Evolutionary conservation across 192 early-diverging fungal genomes (phyloP).

Genomic region (Podila minutissima): DNA sequence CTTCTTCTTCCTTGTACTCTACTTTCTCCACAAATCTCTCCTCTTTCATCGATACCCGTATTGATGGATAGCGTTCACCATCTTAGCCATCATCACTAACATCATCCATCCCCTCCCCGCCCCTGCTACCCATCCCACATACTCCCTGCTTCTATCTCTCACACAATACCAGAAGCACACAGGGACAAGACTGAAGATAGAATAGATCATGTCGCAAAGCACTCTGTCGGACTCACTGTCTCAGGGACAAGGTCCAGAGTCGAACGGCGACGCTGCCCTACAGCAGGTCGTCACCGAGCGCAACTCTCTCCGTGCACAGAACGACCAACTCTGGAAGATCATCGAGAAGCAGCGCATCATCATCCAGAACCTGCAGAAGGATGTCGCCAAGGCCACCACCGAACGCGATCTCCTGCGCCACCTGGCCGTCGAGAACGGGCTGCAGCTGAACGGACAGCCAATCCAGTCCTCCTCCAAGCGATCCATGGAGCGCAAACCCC

Average conservation of each 20-base stretch:
- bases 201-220: slow-evolving; percentile 26
- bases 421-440: neutral
- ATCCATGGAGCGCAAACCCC: slow-evolving; percentile 15
- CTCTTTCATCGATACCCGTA: too few species aligned
- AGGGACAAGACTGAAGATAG: neutral
- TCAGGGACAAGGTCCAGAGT: slow-evolving; percentile 14
- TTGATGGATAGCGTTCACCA: too few species aligned
- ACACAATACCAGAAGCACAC: neutral
- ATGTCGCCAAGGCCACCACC: slow-evolving; percentile 47
- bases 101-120: neutral
- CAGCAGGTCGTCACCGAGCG: slow-evolving; percentile 65
- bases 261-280: slow-evolving; percentile 19
- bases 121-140: neutral
- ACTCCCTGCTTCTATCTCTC: neutral
- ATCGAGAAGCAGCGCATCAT: slow-evolving; percentile 90
- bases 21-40: neutral
- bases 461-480: slow-evolving; percentile 22
- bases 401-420: slow-evolving; percentile 41
- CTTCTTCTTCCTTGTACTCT: neutral
- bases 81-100: too few species aligned
- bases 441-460: slow-evolving; percentile 3
- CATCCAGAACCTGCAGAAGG: slow-evolving; percentile 86
- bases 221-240: slow-evolving; percentile 22
- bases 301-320: slow-evolving; percentile 79
- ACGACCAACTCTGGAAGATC: slow-evolving; percentile 90